Conservation (phyloP, 441 rosid genomes). For the Hura crepitans region DNA sequence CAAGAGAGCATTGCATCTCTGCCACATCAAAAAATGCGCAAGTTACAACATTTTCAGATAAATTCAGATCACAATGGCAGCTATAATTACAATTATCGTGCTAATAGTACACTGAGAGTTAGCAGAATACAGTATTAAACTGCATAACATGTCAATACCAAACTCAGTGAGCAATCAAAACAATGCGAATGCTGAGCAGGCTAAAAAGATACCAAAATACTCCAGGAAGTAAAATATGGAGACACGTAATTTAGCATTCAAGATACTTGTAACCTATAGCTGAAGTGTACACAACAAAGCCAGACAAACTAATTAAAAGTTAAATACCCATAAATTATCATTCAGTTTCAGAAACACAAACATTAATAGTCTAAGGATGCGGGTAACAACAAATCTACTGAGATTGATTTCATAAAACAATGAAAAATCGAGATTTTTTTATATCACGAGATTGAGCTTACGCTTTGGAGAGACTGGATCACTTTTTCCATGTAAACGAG, state of each 20-base stretch:
- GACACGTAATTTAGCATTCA: neutral
- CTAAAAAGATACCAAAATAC: neutral
- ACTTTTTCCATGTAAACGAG: conserved; percentile 93
- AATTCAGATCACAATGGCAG: neutral
- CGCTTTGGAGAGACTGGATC: conserved; percentile 78
- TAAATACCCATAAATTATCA: neutral
- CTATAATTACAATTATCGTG: neutral
- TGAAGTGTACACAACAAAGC: neutral
- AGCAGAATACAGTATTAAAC: neutral
- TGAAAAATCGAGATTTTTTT: neutral
- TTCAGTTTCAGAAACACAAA: neutral
- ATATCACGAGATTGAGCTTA: conserved; percentile 26
- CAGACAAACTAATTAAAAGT: neutral
- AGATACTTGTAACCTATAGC: neutral
- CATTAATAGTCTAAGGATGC: neutral
- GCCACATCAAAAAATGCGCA: conserved; percentile 22
- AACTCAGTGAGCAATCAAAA: neutral
- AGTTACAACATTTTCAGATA: too few relatives aligned
- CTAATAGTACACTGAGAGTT: neutral
- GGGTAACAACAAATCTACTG: neutral
- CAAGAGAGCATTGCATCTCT: conserved; percentile 87
- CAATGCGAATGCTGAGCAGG: neutral
- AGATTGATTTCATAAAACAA: neutral
- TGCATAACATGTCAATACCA: neutral
- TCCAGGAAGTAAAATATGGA: neutral